Evolutionary conservation across 1,284 basidiomycete species (phyloP), one percentile per base, ranked within the genome.

Genomic region (Fomitopsis pinicola): DNA sequence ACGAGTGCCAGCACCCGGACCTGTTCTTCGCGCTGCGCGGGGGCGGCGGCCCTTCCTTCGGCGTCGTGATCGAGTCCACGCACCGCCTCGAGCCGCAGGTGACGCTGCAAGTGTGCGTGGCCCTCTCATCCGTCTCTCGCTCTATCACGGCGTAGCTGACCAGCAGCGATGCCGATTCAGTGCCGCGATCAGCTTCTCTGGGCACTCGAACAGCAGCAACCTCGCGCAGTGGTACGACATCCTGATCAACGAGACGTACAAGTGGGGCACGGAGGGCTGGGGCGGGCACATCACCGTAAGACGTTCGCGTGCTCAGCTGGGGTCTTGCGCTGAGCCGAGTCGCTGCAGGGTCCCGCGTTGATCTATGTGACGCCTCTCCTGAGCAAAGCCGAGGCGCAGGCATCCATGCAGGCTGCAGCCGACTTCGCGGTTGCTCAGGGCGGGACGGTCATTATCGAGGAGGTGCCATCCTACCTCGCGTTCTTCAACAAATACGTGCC

Each of bases 221-320:
- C 53, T 67, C 33, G 59, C 60, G 1, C 60, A 63, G 2, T 71
- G 70, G 64, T 71, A 68, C 59, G 50, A 57, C 14, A 69, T 80
- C 15, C 63, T 78, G 38, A 67, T 76, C 10, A 74, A 78, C 40
- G 73, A 77, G 64, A 67, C 74, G 1, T 64, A 74, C n/a, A 66
- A 68, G 59, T 81, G 78, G 79, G 77, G 76, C 8, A 67, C 77
- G 26, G 76, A 82, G 62, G 83, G 83, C 22, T 85, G 83, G 83
- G 82, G 83, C 45, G 82, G 81, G 5, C 77, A 78, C 59, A 75
- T 78, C 5, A 73, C 67, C 36, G 73, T 77, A 33, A 33, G 30
- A 5, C 62, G 74, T 58, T 30, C 17, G 4, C 9, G 12, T 5
- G 22, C 33, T 35, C 28, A n/a, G 5, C 28, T 33, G 7, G 15